Percentiles rank a stretch among this genome's conserved stretches.
These are phyloP conservation scores for Plasmodium ovale DNA, from an alignment of 169 alveolate species.

Conservation along the genomic window DNA sequence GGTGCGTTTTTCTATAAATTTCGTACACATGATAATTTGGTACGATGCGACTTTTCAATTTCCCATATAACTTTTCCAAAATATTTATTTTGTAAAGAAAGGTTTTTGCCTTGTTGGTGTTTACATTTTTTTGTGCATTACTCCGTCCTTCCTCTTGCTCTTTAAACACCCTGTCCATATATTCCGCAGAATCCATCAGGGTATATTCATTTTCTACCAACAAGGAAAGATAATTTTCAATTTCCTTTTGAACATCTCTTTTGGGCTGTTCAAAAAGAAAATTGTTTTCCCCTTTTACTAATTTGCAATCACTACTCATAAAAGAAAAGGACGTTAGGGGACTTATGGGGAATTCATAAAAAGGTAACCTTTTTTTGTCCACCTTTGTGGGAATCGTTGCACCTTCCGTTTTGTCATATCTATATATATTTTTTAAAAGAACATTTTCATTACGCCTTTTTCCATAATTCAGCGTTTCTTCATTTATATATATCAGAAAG, in stretches of 20 bases:
- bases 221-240: constrained; percentile 35
- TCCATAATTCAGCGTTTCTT: neutral
- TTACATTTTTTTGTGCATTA: neutral
- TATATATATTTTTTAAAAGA: constrained; percentile 24
- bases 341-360: constrained; percentile 60
- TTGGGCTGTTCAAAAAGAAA: constrained; percentile 14
- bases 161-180: constrained; percentile 17
- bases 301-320: constrained; percentile 38
- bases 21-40: constrained; percentile 63
- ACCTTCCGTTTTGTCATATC: neutral
- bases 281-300: neutral
- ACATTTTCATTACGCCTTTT: neutral
- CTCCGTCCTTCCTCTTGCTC: constrained; percentile 10
- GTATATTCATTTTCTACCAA: constrained; percentile 69
- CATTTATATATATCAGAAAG: constrained; percentile 27
- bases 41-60: constrained; percentile 16
- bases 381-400: neutral
- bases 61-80: constrained; percentile 12
- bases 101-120: neutral
- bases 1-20: constrained; percentile 56
- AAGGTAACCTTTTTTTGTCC: constrained; percentile 8
- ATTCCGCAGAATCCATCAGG: constrained; percentile 37
- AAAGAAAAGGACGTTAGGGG: constrained; percentile 49
- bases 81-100: constrained; percentile 4
- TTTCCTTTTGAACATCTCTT: constrained; percentile 17